Percentiles rank a stretch among this genome's conserved stretches.
Conservation (phyloP, 2,329 filamentous ascomycete genomes). For the Diaporthe aspalathi region DNA sequence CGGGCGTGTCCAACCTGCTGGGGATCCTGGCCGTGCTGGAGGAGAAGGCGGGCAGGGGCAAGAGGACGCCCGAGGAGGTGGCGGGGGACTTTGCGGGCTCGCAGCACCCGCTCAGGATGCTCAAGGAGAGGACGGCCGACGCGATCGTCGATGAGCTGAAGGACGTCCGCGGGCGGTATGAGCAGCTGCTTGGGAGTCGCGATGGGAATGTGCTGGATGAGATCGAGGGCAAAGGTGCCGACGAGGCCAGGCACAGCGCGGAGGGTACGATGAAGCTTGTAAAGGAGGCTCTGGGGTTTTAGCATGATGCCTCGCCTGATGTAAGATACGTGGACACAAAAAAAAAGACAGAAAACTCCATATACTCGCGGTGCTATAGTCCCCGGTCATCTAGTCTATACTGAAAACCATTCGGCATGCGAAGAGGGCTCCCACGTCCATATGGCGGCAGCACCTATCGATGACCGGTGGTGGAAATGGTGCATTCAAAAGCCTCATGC, state of each 20-base stretch:
- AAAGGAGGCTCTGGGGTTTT: conserved; percentile 63
- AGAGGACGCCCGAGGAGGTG: conserved; percentile 54
- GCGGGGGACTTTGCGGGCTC: conserved; percentile 53
- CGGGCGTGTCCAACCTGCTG: conserved; percentile 89
- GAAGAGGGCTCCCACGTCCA: too few relatives aligned
- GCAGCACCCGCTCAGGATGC: conserved; percentile 47
- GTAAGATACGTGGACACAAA: conserved; percentile 8
- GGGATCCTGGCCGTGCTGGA: conserved; percentile 79
- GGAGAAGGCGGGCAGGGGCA: conserved; percentile 42
- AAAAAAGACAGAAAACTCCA: not conserved
- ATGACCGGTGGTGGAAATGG: not conserved
- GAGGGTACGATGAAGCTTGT: conserved; percentile 67
- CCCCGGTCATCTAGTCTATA: not conserved
- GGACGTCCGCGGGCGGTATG: conserved; percentile 63
- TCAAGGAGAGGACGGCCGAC: conserved; percentile 68
- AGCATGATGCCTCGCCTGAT: not conserved
- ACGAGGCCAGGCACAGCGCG: conserved; percentile 72
- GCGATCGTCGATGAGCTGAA: conserved; percentile 63
- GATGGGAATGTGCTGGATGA: conserved; percentile 66
- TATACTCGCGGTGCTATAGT: not conserved
- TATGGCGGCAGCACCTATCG: not conserved
- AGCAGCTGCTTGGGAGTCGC: conserved; percentile 47
- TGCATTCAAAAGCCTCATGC: not conserved
- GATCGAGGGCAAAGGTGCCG: conserved; percentile 68
- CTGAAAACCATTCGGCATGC: not conserved